Evolutionary conservation across 2,329 filamentous ascomycete species (phyloP), one percentile per base, ranked within the genome.

Genomic region (Whalleya microplaca): DNA sequence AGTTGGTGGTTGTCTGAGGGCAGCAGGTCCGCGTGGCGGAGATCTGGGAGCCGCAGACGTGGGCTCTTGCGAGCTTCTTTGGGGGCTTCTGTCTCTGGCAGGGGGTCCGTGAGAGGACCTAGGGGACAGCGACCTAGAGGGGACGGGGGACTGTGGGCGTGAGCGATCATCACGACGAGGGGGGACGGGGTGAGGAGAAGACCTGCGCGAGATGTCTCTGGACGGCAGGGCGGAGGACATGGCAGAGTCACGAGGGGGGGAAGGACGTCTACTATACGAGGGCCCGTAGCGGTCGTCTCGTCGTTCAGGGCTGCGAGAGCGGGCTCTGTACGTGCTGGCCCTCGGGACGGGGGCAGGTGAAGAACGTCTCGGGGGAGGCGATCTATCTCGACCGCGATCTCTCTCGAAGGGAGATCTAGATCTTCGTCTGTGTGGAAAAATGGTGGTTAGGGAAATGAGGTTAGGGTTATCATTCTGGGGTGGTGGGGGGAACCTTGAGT

Each of bases 11-110:
- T 74, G 76, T 58, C 81, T 76, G 18, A 83, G 70, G 14, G 81
- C 81, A 12, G 82, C 81, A 23, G 83, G 83, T 0, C 81, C 83
- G 49, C 81, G 78, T 2, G 83, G 83, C 12, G 83, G 83, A 18
- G 82, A 83, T 60, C 74, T 59, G 9, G 67, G 67, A 23, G 64
- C 58, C 19, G 56, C 58, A 29, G 64, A 47, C 37, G 56, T 48
- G n/a, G 68, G 45, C 32, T 71, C 68, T 53, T 56, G 64, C 47
- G 55, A 61, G 18, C 47, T 62, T 51, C 50, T 64, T 19, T 64
- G 65, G 7, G 69, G 69, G 16, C 64, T 69, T 56, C 56, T 65
- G 8, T 71, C 69, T 57, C 67, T 63, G 21, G 51, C 43, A 8
- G 66, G 60, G 7, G 58, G 56, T 14, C 65, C 62, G 23, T 67